phyloP scores from a whole-genome alignment of 805 yeast genomes.

The Saturnispora kantuleensis region DNA sequence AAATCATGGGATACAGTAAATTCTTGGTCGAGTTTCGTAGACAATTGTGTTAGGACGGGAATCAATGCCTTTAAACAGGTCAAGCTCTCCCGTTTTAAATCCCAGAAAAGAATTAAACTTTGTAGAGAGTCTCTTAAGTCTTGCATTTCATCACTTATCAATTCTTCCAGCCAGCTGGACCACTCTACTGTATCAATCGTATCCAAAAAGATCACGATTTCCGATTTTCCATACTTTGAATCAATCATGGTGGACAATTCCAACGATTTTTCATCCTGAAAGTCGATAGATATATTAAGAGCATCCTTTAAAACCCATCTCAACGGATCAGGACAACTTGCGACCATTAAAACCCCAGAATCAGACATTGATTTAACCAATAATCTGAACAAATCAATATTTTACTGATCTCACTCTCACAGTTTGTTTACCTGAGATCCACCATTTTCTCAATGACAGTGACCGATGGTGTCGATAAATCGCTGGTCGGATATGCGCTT shows the following conservation, averaged over 20 bases:
- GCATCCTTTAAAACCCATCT: background rate
- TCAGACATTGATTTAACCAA: background rate
- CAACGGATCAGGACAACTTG: background rate
- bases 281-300: background rate
- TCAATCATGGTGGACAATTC: constrained; percentile 6
- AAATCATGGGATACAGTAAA: background rate
- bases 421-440: background rate
- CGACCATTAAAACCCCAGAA: background rate
- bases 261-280: background rate
- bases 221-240: constrained; percentile 22
- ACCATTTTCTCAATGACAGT: background rate
- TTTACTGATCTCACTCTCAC: background rate
- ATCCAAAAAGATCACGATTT: constrained; percentile 23
- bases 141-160: constrained; percentile 27
- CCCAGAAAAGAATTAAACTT: background rate
- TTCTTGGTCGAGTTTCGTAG: constrained; percentile 4
- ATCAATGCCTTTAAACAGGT: background rate
- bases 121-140: constrained; percentile 38
- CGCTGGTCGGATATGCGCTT: constrained; percentile 28
- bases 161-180: constrained; percentile 31
- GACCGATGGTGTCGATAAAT: background rate
- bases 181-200: constrained; percentile 26
- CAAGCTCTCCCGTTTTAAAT: background rate
- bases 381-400: too few relatives aligned
- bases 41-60: background rate